Conservation (phyloP, 345 rosid genomes). For the Crucihimalaya himalaica region DNA sequence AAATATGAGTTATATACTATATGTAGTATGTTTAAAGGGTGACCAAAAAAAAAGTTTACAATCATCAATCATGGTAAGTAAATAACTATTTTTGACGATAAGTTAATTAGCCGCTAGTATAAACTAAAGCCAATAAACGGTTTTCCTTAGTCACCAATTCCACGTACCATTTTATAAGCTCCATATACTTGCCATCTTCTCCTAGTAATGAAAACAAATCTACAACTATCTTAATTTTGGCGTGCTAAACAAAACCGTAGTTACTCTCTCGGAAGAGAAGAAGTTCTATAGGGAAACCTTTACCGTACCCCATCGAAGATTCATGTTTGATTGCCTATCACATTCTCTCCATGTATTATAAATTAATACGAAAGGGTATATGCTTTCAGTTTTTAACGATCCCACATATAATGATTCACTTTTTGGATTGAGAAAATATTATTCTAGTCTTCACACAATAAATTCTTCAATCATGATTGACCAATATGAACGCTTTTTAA, state of each 20-base stretch:
- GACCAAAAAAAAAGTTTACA: neutral
- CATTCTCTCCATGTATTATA: neutral
- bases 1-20: neutral
- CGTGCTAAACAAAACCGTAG: too few relatives aligned
- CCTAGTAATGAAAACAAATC: neutral
- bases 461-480: neutral
- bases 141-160: neutral
- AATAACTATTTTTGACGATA: neutral
- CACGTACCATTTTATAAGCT: neutral
- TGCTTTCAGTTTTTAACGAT: neutral
- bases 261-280: neutral
- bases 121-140: neutral
- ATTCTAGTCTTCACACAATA: neutral
- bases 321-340: neutral
- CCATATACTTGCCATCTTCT: neutral
- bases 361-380: neutral
- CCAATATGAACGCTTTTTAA: conserved; percentile 5
- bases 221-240: neutral
- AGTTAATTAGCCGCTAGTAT: too few relatives aligned
- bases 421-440: neutral
- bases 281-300: neutral
- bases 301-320: neutral
- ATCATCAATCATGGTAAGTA: neutral
- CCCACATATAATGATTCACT: neutral
- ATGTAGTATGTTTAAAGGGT: neutral